Evolutionary conservation across 129 eudicot species (phyloP).

Genomic region (Scalesia atractyloides): DNA sequence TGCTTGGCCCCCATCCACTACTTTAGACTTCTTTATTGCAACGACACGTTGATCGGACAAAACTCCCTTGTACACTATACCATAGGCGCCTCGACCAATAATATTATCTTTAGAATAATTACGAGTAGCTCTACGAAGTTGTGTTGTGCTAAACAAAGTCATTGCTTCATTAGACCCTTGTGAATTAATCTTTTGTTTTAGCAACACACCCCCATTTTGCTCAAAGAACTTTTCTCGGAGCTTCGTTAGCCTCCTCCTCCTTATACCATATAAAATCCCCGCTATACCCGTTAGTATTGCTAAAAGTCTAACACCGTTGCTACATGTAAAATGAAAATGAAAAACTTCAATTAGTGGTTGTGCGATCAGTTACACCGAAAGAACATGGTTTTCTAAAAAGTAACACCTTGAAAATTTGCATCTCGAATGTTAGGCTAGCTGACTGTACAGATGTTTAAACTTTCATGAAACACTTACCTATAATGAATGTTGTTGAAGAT

Average conservation of each 20-base stretch:
- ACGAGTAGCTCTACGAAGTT: not conserved
- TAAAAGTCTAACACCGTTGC: not conserved
- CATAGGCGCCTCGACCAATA: slow-evolving; percentile 11
- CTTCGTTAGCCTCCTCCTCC: slow-evolving; percentile 1
- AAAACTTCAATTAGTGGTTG: not conserved
- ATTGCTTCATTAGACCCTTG: slow-evolving; percentile 5
- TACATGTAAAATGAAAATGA: not conserved
- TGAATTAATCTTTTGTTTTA: slow-evolving; percentile 8
- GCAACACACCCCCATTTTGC: slow-evolving; percentile 6
- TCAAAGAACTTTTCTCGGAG: slow-evolving; percentile 8
- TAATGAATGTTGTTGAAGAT: not conserved
- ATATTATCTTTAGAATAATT: not conserved
- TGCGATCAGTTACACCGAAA: not conserved
- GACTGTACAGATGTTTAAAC: not conserved
- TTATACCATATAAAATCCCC: not conserved
- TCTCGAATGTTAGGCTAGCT: not conserved
- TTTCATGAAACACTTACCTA: not conserved
- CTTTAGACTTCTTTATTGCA: slow-evolving; percentile 4
- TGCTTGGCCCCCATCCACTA: slow-evolving; percentile 4
- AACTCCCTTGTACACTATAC: slow-evolving; percentile 9
- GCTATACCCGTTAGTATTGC: not conserved
- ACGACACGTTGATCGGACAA: not conserved
- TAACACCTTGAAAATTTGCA: not conserved
- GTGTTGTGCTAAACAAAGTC: slow-evolving; percentile 6
- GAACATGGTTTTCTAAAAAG: not conserved